Conservation (phyloP, 2,329 filamentous ascomycete species). For the Aspergillus luchuensis region DNA sequence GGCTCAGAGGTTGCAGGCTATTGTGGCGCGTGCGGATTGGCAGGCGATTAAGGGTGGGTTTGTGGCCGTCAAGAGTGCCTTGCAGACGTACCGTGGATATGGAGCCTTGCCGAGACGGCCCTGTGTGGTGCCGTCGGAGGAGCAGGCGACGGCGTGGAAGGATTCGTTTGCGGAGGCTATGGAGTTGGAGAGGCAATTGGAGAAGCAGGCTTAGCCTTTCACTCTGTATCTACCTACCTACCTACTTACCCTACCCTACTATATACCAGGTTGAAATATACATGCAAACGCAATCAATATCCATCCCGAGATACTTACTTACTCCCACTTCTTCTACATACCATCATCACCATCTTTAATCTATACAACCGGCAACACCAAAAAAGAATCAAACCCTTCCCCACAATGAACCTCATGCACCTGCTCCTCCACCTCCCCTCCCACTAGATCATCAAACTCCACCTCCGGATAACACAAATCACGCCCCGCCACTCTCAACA, state of each 20-base stretch:
- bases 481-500: slow-evolving; percentile 25
- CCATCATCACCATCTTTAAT: neutral
- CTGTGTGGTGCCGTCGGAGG: slow-evolving; percentile 51
- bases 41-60: slow-evolving; percentile 79
- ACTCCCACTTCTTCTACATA: too few relatives aligned
- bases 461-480: slow-evolving; percentile 26
- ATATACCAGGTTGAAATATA: neutral
- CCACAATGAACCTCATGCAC: slow-evolving; percentile 18
- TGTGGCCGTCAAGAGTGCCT: slow-evolving; percentile 80
- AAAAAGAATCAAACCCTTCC: slow-evolving; percentile 5
- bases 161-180: slow-evolving; percentile 42
- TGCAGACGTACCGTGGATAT: slow-evolving; percentile 80
- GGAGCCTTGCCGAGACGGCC: slow-evolving; percentile 75
- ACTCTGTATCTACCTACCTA: neutral
- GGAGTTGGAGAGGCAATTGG: slow-evolving; percentile 39
- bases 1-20: slow-evolving; percentile 72
- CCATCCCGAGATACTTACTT: too few relatives aligned
- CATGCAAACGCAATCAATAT: too few relatives aligned
- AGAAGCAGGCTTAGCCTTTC: slow-evolving; percentile 19
- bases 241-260: too few relatives aligned
- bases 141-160: slow-evolving; percentile 36
- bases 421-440: neutral
- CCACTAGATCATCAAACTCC: slow-evolving; percentile 2
- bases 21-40: slow-evolving; percentile 80
- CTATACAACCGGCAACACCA: neutral